phyloP scores from a whole-genome alignment of 495 filamentous ascomycete genomes.

The Gamarada debralockiae region DNA sequence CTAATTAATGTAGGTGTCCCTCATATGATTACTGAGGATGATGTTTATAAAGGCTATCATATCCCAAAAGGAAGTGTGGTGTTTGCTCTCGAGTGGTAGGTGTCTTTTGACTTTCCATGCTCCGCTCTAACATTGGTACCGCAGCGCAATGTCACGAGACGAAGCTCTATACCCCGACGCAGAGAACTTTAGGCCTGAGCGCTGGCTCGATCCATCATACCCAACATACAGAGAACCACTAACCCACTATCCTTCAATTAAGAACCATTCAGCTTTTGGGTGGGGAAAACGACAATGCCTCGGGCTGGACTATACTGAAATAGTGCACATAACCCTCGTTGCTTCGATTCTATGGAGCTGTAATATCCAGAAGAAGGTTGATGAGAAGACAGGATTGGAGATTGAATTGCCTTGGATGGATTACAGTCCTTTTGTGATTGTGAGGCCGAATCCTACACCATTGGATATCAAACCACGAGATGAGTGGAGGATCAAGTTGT shows the following conservation, averaged over 20 bases:
- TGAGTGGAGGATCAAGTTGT: background rate
- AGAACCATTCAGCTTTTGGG: conserved; percentile 11
- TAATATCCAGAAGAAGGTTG: background rate
- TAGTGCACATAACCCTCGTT: background rate
- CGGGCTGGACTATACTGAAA: conserved; percentile 5
- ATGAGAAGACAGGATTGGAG: background rate
- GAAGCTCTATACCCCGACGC: conserved; percentile 53
- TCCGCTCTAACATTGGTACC: too few relatives aligned
- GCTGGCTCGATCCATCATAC: conserved; percentile 37
- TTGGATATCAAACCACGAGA: background rate
- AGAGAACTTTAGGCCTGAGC: conserved; percentile 53
- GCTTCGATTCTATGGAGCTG: background rate
- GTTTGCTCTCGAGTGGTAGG: conserved; percentile 8
- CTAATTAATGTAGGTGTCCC: too few relatives aligned
- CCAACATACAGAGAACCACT: conserved; percentile 36
- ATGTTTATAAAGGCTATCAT: conserved; percentile 43
- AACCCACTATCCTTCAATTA: conserved; percentile 37
- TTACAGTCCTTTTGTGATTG: background rate
- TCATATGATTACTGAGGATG: conserved; percentile 40
- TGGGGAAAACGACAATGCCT: conserved; percentile 11
- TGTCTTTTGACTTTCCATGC: too few relatives aligned
- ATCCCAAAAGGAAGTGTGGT: conserved; percentile 38
- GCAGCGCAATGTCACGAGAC: conserved; percentile 57
- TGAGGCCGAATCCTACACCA: background rate
- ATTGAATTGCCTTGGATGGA: background rate